Evolutionary conservation across 768 basidiomycete species (phyloP).

Genomic region (Naganishia randhawae): DNA sequence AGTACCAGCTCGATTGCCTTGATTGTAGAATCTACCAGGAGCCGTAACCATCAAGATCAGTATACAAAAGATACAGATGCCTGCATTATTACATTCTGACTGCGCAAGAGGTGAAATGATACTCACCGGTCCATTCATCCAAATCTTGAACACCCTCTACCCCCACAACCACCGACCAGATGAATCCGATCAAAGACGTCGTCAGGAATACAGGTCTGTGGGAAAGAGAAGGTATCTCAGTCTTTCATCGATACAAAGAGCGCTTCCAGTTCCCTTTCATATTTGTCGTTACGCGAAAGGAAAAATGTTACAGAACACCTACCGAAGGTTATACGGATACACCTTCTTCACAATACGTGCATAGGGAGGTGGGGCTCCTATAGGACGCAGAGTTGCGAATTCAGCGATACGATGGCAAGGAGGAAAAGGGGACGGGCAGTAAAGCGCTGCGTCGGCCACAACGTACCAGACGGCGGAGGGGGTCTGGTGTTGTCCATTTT

Average conservation of each 20-base stretch:
- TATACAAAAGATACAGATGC: neutral
- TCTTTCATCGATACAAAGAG: neutral
- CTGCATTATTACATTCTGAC: neutral
- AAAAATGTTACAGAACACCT: neutral
- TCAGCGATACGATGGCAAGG: neutral
- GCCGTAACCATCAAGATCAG: neutral
- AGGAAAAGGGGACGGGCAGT: neutral
- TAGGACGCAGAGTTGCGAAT: neutral
- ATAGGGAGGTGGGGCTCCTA: slow-evolving; percentile 7
- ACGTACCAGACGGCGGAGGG: slow-evolving; percentile 9
- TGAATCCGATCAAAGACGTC: slow-evolving; percentile 37
- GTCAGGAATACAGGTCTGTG: slow-evolving; percentile 32
- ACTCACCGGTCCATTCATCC: slow-evolving; percentile 30
- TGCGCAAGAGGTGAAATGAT: neutral
- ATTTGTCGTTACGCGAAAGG: neutral
- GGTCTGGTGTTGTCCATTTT: slow-evolving; percentile 15
- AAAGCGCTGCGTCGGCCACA: neutral
- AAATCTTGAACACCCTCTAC: slow-evolving; percentile 33
- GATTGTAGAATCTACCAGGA: neutral
- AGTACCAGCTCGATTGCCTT: slow-evolving; percentile 36
- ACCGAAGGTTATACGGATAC: slow-evolving; percentile 20
- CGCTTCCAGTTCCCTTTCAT: neutral
- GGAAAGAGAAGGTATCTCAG: neutral
- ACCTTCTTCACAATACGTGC: slow-evolving; percentile 11
- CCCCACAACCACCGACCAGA: slow-evolving; percentile 41